Evolutionary conservation across 495 filamentous ascomycete genomes (phyloP), one percentile per base, ranked within the genome.

Genomic region (Aspergillus homomorphus): DNA sequence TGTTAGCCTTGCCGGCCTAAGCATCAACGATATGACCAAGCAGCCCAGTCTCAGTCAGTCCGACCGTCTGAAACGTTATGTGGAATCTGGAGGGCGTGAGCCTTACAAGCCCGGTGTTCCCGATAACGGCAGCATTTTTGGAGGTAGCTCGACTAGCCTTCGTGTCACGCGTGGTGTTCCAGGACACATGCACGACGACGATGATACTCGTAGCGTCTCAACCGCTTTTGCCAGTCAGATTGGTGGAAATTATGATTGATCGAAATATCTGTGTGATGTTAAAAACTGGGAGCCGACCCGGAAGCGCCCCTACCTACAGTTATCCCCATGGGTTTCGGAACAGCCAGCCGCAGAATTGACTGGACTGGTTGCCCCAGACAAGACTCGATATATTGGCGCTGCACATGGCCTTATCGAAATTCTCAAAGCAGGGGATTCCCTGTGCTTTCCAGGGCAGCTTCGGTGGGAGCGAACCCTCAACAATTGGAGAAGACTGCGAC

Each of bases 221-320:
- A 97, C 93, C 26, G 91, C 91, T 7, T 98, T 97, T 76, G 93
- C 92, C 43, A 96, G 91, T 73, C 95, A 98, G 72, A 83, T 96
- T 56, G 93, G 89, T 43, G 87, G 89, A 52, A 89, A 87, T 63
- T 96, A 93, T 71, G 92, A 97, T 76, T 96, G 92, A 96, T 67
- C 60, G 53, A 58, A 33, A 21, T 22, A 23, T 30, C 23, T n/a
- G 22, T 48, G 52, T 51, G 24, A 45, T 22, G 49, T 58, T 53
- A 52, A 52, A 53, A 28, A 54, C 45, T 48, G 42, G 59, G 61
- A 58, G 49, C 65, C 58, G 62, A 50, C 56, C 51, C 51, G 30
- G 45, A 53, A 57, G 45, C 60, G 51, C n/a, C n/a, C n/a, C n/a
- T n/a, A n/a, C 2, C 5, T 53, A 48, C 44, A 58, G 50, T 26